phyloP scores from a whole-genome alignment of 2,329 filamentous ascomycete species.

The Aureobasidium sp. region DNA sequence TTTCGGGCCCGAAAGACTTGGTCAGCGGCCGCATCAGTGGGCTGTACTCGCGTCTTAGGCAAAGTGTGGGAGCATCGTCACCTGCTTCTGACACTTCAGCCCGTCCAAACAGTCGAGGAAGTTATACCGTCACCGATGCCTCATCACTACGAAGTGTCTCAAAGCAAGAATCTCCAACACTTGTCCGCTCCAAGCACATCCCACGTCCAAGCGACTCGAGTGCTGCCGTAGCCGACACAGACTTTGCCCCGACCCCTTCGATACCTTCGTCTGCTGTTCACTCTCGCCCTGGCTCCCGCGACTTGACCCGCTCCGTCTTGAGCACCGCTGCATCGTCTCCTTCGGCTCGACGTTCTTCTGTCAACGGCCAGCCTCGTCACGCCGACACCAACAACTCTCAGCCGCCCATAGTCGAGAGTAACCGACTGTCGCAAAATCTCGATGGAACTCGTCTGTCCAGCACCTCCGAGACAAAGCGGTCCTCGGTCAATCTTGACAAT shows the following conservation, averaged over 20 bases:
- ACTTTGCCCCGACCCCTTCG: background rate
- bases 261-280: constrained; percentile 13
- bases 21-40: constrained; percentile 57
- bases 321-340: constrained; percentile 10
- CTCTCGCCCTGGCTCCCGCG: constrained; percentile 14
- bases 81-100: constrained; percentile 53
- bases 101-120: constrained; percentile 49
- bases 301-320: constrained; percentile 11
- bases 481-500: constrained; percentile 1
- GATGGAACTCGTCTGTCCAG: background rate
- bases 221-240: background rate
- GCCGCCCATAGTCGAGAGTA: background rate
- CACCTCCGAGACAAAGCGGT: background rate
- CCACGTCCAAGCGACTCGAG: constrained; percentile 2
- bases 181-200: constrained; percentile 6
- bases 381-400: background rate
- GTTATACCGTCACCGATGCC: constrained; percentile 26
- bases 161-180: constrained; percentile 5
- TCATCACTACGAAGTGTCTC: constrained; percentile 22
- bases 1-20: constrained; percentile 30
- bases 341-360: constrained; percentile 1
- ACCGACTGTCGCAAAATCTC: background rate
- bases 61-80: constrained; percentile 26
- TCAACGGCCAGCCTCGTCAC: background rate
- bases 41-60: constrained; percentile 73